These are phyloP conservation scores for Epichloe elymi DNA, from an alignment of 2,329 filamentous ascomycete species.

Conservation along the genomic window DNA sequence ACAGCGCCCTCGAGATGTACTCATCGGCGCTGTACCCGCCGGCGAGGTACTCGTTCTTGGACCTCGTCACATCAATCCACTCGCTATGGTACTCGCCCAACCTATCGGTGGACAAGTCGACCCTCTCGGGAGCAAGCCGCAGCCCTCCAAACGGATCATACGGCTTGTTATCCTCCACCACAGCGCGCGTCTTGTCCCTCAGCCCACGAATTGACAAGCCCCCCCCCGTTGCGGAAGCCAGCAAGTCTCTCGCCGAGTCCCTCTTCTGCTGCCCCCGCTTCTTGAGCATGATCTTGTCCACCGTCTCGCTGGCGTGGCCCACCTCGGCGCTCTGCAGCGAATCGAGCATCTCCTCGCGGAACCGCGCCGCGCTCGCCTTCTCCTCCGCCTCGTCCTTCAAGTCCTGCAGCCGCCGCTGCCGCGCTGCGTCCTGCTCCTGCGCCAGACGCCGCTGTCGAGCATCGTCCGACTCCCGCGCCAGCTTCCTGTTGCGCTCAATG, in stretches of 20 bases:
- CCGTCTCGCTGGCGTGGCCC: slow-evolving; percentile 45
- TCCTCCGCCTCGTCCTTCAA: slow-evolving; percentile 59
- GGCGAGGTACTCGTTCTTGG: slow-evolving; percentile 52
- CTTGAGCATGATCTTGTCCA: slow-evolving; percentile 55
- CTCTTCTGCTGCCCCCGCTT: slow-evolving; percentile 47
- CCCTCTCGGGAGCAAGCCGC: slow-evolving; percentile 54
- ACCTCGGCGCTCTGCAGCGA: slow-evolving; percentile 49
- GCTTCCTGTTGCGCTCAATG: slow-evolving; percentile 47
- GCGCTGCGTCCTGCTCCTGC: slow-evolving; percentile 53
- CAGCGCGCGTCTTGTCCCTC: slow-evolving; percentile 42
- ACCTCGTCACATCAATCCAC: slow-evolving; percentile 54
- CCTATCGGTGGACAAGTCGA: slow-evolving; percentile 34
- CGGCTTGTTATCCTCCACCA: slow-evolving; percentile 44
- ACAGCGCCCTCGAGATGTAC: slow-evolving; percentile 68
- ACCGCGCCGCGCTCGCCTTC: slow-evolving; percentile 46
- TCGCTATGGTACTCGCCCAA: slow-evolving; percentile 61
- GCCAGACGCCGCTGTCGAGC: slow-evolving; percentile 39
- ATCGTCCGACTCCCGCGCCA: slow-evolving; percentile 43
- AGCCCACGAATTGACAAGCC: slow-evolving; percentile 64
- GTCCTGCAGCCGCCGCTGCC: slow-evolving; percentile 45
- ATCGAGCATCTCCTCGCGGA: slow-evolving; percentile 56
- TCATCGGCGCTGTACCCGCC: slow-evolving; percentile 77
- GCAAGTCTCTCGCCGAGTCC: slow-evolving; percentile 22
- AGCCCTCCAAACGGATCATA: slow-evolving; percentile 85
- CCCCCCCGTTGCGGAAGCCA: slow-evolving; percentile 10